Percentiles rank a stretch among this genome's conserved stretches.
phyloP scores from a whole-genome alignment of 2,329 filamentous ascomycete species.

The Gnomoniopsis smithogilvyi region DNA sequence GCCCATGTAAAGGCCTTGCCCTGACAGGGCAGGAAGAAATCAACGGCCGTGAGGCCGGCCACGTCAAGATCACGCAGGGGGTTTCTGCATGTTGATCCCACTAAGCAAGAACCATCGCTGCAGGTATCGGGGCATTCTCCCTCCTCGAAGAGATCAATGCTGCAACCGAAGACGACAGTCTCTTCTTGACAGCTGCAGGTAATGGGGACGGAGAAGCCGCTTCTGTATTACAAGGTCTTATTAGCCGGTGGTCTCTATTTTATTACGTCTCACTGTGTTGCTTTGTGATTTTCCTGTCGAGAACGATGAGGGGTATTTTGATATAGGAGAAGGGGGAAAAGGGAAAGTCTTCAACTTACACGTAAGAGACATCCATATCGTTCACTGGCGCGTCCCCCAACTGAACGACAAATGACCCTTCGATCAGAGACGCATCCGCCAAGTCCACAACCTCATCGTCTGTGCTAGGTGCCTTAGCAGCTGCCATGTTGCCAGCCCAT shows the following conservation, averaged over 20 bases:
- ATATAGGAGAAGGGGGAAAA: background rate
- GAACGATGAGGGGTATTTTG: no score
- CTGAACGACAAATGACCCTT: conserved; percentile 6
- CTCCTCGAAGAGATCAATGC: conserved; percentile 7
- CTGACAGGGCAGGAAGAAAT: conserved; percentile 9
- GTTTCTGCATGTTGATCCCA: conserved; percentile 6
- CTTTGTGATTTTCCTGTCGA: background rate
- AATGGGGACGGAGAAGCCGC: conserved; percentile 11
- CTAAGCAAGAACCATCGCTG: background rate
- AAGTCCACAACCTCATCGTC: background rate
- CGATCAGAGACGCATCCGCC: conserved; percentile 2
- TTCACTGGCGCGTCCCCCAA: background rate
- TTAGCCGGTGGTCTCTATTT: background rate
- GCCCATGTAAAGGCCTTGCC: conserved; percentile 9
- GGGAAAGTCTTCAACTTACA: background rate
- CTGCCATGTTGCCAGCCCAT: conserved; percentile 8
- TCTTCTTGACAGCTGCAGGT: conserved; percentile 7
- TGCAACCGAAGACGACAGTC: conserved; percentile 8
- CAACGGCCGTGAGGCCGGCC: background rate
- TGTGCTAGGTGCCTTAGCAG: background rate
- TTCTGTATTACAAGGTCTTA: background rate
- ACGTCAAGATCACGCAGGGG: conserved; percentile 1
- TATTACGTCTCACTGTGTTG: no score
- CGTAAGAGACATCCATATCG: conserved; percentile 7
- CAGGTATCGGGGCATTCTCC: background rate